phyloP scores from a whole-genome alignment of 352 stramenopile genomes.

The Phytophthora ramorum region DNA sequence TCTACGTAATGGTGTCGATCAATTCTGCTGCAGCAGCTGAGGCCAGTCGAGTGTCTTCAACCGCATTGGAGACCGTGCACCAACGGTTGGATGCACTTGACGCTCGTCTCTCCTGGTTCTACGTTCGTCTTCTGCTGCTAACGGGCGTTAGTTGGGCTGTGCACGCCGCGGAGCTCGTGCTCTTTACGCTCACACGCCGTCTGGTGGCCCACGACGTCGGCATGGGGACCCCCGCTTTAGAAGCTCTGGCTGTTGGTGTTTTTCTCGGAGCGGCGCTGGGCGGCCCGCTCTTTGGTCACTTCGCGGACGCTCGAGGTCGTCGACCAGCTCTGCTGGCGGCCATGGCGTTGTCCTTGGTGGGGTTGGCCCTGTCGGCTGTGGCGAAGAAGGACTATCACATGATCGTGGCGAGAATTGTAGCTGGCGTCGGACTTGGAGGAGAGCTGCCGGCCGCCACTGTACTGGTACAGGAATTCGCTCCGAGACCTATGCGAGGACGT shows the following conservation, averaged over 20 bases:
- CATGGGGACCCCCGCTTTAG: slow-evolving; percentile 32
- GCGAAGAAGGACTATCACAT: slow-evolving; percentile 36
- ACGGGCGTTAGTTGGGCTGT: slow-evolving; percentile 47
- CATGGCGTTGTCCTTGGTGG: slow-evolving; percentile 35
- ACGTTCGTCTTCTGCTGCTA: slow-evolving; percentile 40
- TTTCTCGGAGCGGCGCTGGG: slow-evolving; percentile 34
- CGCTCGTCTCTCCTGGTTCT: slow-evolving; percentile 33
- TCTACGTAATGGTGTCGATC: slow-evolving; percentile 3
- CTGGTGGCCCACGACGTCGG: slow-evolving; percentile 31
- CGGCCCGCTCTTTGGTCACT: slow-evolving; percentile 32
- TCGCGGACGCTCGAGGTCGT: slow-evolving; percentile 37
- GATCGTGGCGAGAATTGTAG: slow-evolving; percentile 36
- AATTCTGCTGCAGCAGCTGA: background rate
- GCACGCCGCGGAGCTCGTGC: slow-evolving; percentile 43
- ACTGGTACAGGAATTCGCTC: slow-evolving; percentile 42
- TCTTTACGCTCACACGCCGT: slow-evolving; percentile 43
- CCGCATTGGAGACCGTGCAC: slow-evolving; percentile 7
- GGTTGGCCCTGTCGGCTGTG: slow-evolving; percentile 32
- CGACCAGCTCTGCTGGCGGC: slow-evolving; percentile 34
- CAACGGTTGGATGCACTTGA: slow-evolving; percentile 29
- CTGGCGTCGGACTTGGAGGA: slow-evolving; percentile 43
- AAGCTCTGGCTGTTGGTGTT: slow-evolving; percentile 30
- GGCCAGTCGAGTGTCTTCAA: slow-evolving; percentile 1
- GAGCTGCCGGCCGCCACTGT: slow-evolving; percentile 42
- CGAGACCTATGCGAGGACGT: slow-evolving; percentile 30